Evolutionary conservation across 768 basidiomycete species (phyloP).

Genomic region (Hemileccinum rubropunctum): DNA sequence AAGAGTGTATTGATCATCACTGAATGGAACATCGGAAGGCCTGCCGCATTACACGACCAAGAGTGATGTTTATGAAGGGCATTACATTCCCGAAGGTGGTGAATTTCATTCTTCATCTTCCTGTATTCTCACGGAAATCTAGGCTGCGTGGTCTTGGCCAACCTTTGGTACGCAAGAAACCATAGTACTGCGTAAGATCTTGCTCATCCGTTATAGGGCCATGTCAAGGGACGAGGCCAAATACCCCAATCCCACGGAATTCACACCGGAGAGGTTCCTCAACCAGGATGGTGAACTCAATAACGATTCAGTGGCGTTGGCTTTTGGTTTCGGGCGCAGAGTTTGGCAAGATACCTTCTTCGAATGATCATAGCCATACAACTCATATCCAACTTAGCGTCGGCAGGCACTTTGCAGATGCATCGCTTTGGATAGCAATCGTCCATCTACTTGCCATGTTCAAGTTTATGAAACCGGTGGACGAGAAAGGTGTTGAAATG

Average conservation of each 20-base stretch:
- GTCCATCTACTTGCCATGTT: constrained; percentile 30
- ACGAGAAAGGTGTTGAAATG: constrained; percentile 25
- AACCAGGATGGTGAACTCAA: constrained; percentile 23
- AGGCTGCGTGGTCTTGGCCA: constrained; percentile 31
- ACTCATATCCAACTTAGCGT: constrained; percentile 16
- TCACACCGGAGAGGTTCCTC: constrained; percentile 30
- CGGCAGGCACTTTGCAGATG: constrained; percentile 31
- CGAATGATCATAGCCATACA: not conserved
- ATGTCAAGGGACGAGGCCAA: constrained; percentile 28
- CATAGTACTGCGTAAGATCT: not conserved
- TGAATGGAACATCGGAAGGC: constrained; percentile 15
- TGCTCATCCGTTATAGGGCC: constrained; percentile 21
- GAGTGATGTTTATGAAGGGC: constrained; percentile 25
- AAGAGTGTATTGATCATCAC: not conserved
- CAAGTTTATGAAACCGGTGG: constrained; percentile 28
- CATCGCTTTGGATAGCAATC: constrained; percentile 32
- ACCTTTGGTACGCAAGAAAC: constrained; percentile 24
- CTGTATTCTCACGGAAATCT: constrained; percentile 11
- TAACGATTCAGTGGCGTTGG: constrained; percentile 18
- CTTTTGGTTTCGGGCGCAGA: constrained; percentile 32
- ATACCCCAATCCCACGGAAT: constrained; percentile 27
- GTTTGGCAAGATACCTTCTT: constrained; percentile 16
- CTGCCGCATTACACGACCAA: constrained; percentile 27
- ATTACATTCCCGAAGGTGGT: constrained; percentile 27
- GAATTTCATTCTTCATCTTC: not conserved